Conservation (phyloP, 2,329 filamentous ascomycete species). For the Trichoderma sp. region DNA sequence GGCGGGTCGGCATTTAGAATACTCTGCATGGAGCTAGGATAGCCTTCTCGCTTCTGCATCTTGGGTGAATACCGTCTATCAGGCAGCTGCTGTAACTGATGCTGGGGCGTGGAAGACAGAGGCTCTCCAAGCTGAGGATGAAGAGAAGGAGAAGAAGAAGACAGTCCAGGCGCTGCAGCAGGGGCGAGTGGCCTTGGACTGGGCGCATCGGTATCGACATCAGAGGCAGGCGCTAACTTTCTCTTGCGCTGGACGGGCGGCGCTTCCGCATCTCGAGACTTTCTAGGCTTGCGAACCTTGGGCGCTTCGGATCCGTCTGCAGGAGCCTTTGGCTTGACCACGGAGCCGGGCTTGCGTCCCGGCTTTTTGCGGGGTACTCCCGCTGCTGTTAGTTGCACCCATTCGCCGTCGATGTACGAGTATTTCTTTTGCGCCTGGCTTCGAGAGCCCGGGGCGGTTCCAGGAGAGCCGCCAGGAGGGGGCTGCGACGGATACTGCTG, state of each 20-base stretch:
- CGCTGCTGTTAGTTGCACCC: conserved; percentile 54
- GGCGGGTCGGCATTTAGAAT: conserved; percentile 53
- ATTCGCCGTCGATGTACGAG: conserved; percentile 39
- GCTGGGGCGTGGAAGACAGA: conserved; percentile 25
- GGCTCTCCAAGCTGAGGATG: conserved; percentile 22
- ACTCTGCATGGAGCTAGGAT: conserved; percentile 53
- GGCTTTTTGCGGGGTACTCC: conserved; percentile 62
- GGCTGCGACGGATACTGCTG: conserved; percentile 29
- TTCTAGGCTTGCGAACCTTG: conserved; percentile 54
- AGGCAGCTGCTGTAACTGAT: conserved; percentile 28
- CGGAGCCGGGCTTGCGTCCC: conserved; percentile 62
- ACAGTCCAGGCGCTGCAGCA: conserved; percentile 31
- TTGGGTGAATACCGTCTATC: conserved; percentile 44
- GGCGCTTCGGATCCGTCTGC: conserved; percentile 40
- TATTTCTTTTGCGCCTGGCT: conserved; percentile 32
- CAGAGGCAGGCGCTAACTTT: conserved; percentile 45
- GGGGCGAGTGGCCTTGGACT: conserved; percentile 32
- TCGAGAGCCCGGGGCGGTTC: conserved; percentile 17
- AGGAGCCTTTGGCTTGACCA: conserved; percentile 44
- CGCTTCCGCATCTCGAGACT: conserved; percentile 59
- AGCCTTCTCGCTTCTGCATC: conserved; percentile 51
- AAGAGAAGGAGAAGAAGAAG: conserved; percentile 28
- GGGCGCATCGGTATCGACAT: conserved; percentile 37
- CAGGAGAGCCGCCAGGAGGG: conserved; percentile 27
- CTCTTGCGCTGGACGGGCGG: conserved; percentile 55